phyloP scores from a whole-genome alignment of 495 filamentous ascomycete species.

The Tuber microsphaerosporum region DNA sequence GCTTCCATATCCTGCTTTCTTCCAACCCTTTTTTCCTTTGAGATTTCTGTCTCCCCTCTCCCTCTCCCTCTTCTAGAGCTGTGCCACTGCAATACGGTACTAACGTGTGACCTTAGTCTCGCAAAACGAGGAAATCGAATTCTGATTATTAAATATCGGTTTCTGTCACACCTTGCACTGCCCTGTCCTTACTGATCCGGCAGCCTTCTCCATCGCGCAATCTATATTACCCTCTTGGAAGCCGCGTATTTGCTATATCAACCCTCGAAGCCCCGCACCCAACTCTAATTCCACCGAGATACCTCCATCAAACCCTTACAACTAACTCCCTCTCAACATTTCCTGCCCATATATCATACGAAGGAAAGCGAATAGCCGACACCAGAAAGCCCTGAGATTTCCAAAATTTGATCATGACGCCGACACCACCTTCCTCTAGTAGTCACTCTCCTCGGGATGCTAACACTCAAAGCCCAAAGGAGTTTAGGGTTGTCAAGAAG shows the following conservation, averaged over 20 bases:
- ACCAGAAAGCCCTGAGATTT: background rate
- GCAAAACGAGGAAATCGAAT: background rate
- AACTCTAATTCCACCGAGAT: background rate
- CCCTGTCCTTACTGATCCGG: background rate
- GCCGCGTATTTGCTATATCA: background rate
- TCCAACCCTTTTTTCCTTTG: background rate
- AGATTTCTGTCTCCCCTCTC: background rate
- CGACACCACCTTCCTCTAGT: constrained; percentile 82
- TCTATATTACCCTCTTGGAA: background rate
- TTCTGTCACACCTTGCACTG: background rate
- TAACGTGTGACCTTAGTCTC: background rate
- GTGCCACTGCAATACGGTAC: background rate
- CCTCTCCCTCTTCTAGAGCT: background rate
- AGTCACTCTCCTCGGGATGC: constrained; percentile 76
- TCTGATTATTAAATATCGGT: constrained; percentile 2
- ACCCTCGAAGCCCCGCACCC: background rate
- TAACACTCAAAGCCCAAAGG: constrained; percentile 15
- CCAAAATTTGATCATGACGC: constrained; percentile 56
- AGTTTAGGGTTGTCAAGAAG: constrained; percentile 80
- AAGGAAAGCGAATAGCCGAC: background rate
- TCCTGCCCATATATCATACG: background rate
- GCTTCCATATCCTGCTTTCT: background rate
- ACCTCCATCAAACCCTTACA: background rate
- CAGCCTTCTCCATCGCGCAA: background rate
- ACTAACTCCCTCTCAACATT: background rate